These are phyloP conservation scores for Verbascum thapsus DNA, from an alignment of 257 asterid genomes.

Conservation along the genomic window DNA sequence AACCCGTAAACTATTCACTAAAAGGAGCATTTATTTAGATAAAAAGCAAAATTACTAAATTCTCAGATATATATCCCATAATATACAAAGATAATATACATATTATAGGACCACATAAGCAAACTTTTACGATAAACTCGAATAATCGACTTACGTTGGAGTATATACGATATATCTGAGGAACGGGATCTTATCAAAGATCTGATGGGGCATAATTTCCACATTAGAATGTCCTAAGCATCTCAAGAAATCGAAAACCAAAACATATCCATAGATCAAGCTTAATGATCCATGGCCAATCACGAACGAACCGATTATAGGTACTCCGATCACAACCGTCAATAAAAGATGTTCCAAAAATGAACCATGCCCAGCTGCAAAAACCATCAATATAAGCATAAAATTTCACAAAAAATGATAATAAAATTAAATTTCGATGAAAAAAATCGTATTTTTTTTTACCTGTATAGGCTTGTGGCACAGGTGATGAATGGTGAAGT, in stretches of 20 bases:
- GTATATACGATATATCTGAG: constrained; percentile 67
- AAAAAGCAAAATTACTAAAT: too few relatives aligned
- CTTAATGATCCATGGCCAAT: constrained; percentile 69
- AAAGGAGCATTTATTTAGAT: too few relatives aligned
- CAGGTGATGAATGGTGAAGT: constrained; percentile 78
- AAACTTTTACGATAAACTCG: neutral
- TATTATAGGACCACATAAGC: too few relatives aligned
- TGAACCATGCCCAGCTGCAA: constrained; percentile 80
- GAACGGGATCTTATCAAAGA: constrained; percentile 61
- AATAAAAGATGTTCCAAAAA: constrained; percentile 68
- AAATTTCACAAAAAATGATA: too few relatives aligned
- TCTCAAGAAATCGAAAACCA: constrained; percentile 68
- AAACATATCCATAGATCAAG: constrained; percentile 60
- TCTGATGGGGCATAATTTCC: constrained; percentile 73
- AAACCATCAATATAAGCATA: neutral
- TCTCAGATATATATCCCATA: too few relatives aligned
- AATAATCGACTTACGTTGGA: constrained; percentile 68
- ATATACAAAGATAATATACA: too few relatives aligned
- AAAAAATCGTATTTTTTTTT: neutral
- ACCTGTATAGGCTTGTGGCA: constrained; percentile 86
- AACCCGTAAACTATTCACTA: too few relatives aligned
- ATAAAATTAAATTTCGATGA: too few relatives aligned
- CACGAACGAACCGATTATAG: constrained; percentile 56
- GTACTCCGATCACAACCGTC: constrained; percentile 67
- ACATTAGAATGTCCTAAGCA: constrained; percentile 87